These are phyloP conservation scores for Skeletonema grethae DNA, from an alignment of 108 stramenopile genomes.

Conservation along the genomic window DNA sequence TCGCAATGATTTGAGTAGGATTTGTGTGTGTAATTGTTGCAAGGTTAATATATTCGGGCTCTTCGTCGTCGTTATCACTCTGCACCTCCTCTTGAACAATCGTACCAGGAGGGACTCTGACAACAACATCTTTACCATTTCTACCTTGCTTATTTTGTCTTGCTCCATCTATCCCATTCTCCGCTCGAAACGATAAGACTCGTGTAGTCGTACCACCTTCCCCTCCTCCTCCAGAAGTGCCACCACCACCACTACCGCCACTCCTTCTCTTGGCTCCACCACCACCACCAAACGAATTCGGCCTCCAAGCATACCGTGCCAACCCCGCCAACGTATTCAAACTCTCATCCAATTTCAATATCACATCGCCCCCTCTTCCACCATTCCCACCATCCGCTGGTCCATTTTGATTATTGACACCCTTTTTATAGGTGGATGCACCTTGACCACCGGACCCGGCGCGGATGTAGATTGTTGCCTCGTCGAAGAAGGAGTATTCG, in stretches of 20 bases:
- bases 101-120: conserved; percentile 94
- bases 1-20: conserved; percentile 59
- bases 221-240: conserved; percentile 19
- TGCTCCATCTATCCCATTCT: conserved; percentile 84
- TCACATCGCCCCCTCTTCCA: conserved; percentile 90
- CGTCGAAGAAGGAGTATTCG: conserved; percentile 91
- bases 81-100: conserved; percentile 84
- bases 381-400: conserved; percentile 94
- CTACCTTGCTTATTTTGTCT: conserved; percentile 74
- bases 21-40: conserved; percentile 52
- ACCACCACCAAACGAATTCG: conserved; percentile 83
- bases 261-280: conserved; percentile 55
- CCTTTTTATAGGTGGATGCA: conserved; percentile 77
- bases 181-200: conserved; percentile 73
- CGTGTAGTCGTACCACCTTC: conserved; percentile 26
- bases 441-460: conserved; percentile 90
- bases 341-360: conserved; percentile 76
- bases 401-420: conserved; percentile 70
- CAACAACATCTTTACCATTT: conserved; percentile 70
- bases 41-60: conserved; percentile 26
- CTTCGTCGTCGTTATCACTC: conserved; percentile 17
- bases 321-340: conserved; percentile 91
- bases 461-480: conserved; percentile 78
- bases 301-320: conserved; percentile 67
- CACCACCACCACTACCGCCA: conserved; percentile 17